Percentiles rank a stretch among this genome's conserved stretches.
These are phyloP conservation scores for Aspergillus aculeatus DNA, from an alignment of 2,329 filamentous ascomycete species.

Conservation along the genomic window DNA sequence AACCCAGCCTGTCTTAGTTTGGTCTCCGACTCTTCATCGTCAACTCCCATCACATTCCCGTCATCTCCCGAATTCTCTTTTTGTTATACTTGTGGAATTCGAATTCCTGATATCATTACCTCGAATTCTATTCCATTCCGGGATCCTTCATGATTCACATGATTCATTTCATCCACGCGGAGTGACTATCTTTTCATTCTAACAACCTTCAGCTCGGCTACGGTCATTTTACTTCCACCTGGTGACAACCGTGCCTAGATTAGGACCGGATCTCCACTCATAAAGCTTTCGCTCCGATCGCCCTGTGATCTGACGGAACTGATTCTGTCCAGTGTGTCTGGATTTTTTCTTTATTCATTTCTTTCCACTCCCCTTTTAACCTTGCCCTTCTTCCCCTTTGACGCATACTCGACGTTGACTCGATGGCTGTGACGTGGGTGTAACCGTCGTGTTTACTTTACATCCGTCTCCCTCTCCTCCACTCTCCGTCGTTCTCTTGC, in stretches of 20 bases:
- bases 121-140: background rate
- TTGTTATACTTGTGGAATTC: too few relatives aligned
- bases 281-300: constrained; percentile 3
- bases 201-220: background rate
- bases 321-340: background rate
- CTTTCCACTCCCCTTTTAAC: background rate
- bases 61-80: background rate
- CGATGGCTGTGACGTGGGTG: constrained; percentile 24
- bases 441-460: constrained; percentile 21
- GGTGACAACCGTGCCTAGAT: constrained; percentile 10
- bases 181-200: background rate
- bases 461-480: constrained; percentile 16
- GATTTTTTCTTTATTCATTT: background rate
- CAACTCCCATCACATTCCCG: constrained; percentile 10
- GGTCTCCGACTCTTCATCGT: background rate
- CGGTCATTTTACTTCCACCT: background rate
- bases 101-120: constrained; percentile 5
- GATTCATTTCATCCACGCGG: background rate
- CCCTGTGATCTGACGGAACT: constrained; percentile 5
- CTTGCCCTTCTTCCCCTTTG: background rate
- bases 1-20: too few relatives aligned
- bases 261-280: constrained; percentile 7
- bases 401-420: constrained; percentile 3
- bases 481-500: constrained; percentile 6
- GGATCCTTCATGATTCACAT: background rate